Percentiles rank a stretch among this genome's conserved stretches.
phyloP scores from a whole-genome alignment of 2,329 filamentous ascomycete species.

The Aureobasidium namibiae region DNA sequence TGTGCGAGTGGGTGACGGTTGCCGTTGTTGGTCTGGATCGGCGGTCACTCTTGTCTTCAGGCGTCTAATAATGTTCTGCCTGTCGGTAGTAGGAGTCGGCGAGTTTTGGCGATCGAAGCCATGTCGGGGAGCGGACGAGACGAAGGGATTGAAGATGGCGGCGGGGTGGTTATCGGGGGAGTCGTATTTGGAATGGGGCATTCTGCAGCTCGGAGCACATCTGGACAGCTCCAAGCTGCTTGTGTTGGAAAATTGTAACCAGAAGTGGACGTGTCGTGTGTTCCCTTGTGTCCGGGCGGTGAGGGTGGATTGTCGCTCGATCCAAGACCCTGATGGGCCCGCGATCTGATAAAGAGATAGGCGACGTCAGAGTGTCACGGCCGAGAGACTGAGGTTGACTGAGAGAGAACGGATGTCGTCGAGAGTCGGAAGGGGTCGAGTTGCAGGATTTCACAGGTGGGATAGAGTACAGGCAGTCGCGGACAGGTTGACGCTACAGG shows the following conservation, averaged over 20 bases:
- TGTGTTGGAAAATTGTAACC: too few species aligned
- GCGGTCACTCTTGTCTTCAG: constrained; percentile 51
- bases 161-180: neutral
- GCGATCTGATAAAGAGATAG: neutral
- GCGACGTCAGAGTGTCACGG: neutral
- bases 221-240: constrained; percentile 4
- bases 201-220: constrained; percentile 12
- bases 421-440: too few species aligned
- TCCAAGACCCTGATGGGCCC: constrained; percentile 3
- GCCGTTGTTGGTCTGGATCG: neutral
- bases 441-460: neutral
- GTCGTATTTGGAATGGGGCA: constrained; percentile 13
- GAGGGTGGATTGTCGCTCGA: neutral
- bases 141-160: constrained; percentile 27
- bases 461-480: neutral
- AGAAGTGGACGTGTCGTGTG: neutral
- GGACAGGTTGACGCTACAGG: neutral
- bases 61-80: constrained; percentile 72
- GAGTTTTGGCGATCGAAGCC: constrained; percentile 19
- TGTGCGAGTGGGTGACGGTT: neutral
- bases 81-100: constrained; percentile 39
- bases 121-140: constrained; percentile 25
- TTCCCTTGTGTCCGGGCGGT: neutral
- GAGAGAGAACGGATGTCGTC: neutral
- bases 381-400: neutral